phyloP scores from a whole-genome alignment of 2,329 filamentous ascomycete species.

The Xylariaceae sp. region DNA sequence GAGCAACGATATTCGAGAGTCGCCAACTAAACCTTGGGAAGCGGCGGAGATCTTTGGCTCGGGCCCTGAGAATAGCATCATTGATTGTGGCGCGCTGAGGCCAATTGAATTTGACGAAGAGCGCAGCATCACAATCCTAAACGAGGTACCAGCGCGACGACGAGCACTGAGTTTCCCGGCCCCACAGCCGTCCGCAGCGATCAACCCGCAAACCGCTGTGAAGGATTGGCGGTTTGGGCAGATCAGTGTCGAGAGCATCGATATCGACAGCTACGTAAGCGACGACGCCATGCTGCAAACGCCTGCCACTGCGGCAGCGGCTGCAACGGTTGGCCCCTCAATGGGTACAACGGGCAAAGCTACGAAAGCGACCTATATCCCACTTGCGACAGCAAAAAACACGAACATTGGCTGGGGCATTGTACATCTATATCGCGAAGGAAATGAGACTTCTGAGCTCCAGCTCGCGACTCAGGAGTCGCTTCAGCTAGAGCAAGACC shows the following conservation, averaged over 20 bases:
- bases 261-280: slow-evolving; percentile 50
- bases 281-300: slow-evolving; percentile 33
- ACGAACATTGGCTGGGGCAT: slow-evolving; percentile 87
- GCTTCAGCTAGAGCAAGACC: slow-evolving; percentile 28
- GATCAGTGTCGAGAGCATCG: slow-evolving; percentile 77
- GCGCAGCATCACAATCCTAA: slow-evolving; percentile 38
- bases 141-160: slow-evolving; percentile 39
- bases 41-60: slow-evolving; percentile 14
- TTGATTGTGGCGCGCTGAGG: slow-evolving; percentile 48
- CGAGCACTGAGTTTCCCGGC: slow-evolving; percentile 41
- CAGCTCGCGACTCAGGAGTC: slow-evolving; percentile 29
- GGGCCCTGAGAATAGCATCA: slow-evolving; percentile 34
- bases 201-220: slow-evolving; percentile 47
- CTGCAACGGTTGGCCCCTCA: slow-evolving; percentile 50
- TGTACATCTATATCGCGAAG: slow-evolving; percentile 88
- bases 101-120: slow-evolving; percentile 32
- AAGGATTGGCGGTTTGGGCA: slow-evolving; percentile 77
- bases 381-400: slow-evolving; percentile 60
- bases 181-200: slow-evolving; percentile 41
- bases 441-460: slow-evolving; percentile 64
- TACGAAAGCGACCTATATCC: slow-evolving; percentile 76
- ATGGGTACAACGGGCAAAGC: slow-evolving; percentile 62
- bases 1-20: slow-evolving; percentile 8
- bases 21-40: slow-evolving; percentile 14
- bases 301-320: slow-evolving; percentile 43